Conservation (phyloP, 2,329 filamentous ascomycete species). For the Calonectria pteridis region DNA sequence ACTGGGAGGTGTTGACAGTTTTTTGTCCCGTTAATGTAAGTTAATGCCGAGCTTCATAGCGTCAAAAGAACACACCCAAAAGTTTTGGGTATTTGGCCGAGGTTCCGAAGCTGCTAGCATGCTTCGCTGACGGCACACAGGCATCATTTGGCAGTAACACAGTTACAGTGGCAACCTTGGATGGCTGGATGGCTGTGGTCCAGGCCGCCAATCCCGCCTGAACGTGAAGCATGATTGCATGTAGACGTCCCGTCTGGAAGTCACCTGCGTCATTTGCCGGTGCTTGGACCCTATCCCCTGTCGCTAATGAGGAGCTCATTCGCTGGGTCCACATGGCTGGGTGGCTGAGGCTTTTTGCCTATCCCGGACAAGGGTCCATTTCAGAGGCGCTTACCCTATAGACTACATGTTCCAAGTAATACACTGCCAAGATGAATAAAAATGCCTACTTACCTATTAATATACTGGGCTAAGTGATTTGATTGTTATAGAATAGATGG, state of each 20-base stretch:
- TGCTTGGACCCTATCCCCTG: constrained; percentile 17
- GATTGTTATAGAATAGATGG: not conserved
- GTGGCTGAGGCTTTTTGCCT: constrained; percentile 26
- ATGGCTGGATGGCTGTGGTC: not conserved
- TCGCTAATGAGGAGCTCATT: constrained; percentile 27
- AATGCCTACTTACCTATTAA: not conserved
- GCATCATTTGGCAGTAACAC: not conserved
- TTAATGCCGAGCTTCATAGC: constrained; percentile 2
- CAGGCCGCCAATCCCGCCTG: not conserved
- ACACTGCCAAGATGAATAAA: not conserved
- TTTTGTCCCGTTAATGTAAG: not conserved
- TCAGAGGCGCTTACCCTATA: not conserved
- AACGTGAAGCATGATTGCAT: constrained; percentile 7
- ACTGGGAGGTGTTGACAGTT: not conserved
- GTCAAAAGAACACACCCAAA: not conserved
- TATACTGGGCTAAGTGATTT: not conserved
- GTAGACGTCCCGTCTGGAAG: not conserved
- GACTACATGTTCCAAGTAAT: not conserved
- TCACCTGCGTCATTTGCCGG: constrained; percentile 10
- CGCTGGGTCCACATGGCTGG: constrained; percentile 18
- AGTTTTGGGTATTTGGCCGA: not conserved
- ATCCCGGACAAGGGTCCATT: not conserved
- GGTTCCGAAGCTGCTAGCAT: not conserved
- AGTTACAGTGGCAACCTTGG: not conserved
- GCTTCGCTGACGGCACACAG: not conserved